A percentile compares a stretch with the other conserved stretches of the same genome.
These are phyloP conservation scores for Scheffersomyces cryptocercus DNA, from an alignment of 1,139 yeast genomes.

Conservation along the genomic window DNA sequence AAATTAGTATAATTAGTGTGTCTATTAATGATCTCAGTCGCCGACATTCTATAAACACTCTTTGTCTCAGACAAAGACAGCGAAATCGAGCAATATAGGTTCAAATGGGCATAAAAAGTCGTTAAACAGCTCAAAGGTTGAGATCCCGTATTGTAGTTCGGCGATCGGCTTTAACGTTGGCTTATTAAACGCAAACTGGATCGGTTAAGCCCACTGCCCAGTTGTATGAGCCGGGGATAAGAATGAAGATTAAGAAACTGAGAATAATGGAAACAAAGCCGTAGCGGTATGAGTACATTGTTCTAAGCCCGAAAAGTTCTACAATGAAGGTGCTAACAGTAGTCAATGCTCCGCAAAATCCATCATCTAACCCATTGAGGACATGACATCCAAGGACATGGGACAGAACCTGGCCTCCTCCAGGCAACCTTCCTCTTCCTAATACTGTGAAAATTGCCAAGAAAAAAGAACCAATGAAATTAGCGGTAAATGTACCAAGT, in stretches of 20 bases:
- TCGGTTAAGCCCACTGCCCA: constrained; percentile 47
- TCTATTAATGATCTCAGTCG: too few species aligned
- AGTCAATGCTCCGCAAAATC: constrained; percentile 76
- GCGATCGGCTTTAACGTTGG: too few species aligned
- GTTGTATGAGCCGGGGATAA: constrained; percentile 55
- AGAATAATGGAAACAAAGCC: constrained; percentile 35
- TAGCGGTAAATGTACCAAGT: constrained; percentile 74
- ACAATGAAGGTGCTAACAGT: constrained; percentile 77
- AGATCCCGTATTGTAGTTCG: too few species aligned
- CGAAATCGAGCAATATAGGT: too few species aligned
- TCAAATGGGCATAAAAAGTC: too few species aligned
- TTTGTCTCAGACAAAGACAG: too few species aligned
- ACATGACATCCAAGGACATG: constrained; percentile 49
- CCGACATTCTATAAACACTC: too few species aligned
- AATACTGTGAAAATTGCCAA: constrained; percentile 58
- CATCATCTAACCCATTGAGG: constrained; percentile 59
- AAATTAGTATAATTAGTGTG: too few species aligned
- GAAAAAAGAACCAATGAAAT: constrained; percentile 57
- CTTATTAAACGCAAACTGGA: constrained; percentile 19
- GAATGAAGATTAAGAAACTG: constrained; percentile 41
- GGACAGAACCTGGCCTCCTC: constrained; percentile 27
- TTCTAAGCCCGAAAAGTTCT: constrained; percentile 52
- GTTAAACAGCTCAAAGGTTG: too few species aligned
- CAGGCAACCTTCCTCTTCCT: constrained; percentile 40
- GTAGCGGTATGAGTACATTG: constrained; percentile 38